phyloP scores from a whole-genome alignment of 1,284 basidiomycete genomes.

The Irpex lacteus region DNA sequence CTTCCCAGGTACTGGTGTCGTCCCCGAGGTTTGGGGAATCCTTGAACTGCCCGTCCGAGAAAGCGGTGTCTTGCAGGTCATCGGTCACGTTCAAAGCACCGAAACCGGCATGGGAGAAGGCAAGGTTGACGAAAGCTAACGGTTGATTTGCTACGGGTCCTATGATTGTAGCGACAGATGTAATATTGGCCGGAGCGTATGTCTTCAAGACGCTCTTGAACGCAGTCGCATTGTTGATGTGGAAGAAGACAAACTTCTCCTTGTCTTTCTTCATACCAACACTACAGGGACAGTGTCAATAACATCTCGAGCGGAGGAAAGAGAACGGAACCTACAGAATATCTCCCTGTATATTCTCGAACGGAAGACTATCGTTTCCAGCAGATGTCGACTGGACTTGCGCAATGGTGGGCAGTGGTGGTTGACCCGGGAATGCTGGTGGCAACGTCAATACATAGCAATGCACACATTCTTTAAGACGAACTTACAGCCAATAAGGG shows the following conservation, averaged over 20 bases:
- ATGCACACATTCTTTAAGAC: no score
- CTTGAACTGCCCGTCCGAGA: neutral
- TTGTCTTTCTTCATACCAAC: neutral
- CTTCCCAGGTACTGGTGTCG: constrained; percentile 1
- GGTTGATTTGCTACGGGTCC: neutral
- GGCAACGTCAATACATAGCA: neutral
- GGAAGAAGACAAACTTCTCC: constrained; percentile 8
- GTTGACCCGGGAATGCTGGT: constrained; percentile 10
- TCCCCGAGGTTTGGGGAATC: neutral
- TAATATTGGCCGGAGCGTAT: constrained; percentile 5
- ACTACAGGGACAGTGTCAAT: neutral
- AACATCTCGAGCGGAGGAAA: neutral
- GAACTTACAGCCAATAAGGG: neutral
- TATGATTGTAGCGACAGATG: constrained; percentile 2
- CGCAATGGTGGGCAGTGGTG: neutral
- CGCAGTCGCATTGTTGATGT: neutral
- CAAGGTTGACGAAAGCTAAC: constrained; percentile 6
- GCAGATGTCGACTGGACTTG: neutral
- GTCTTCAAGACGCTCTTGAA: constrained; percentile 3
- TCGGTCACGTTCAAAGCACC: constrained; percentile 1
- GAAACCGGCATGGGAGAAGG: constrained; percentile 2
- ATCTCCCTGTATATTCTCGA: constrained; percentile 7
- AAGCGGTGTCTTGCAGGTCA: neutral
- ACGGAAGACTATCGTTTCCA: constrained; percentile 1
- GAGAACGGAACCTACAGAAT: neutral